Base-by-base conservation (phyloP, 2,329 filamentous ascomycete genomes). In the Fusarium pilosicola region DNA sequence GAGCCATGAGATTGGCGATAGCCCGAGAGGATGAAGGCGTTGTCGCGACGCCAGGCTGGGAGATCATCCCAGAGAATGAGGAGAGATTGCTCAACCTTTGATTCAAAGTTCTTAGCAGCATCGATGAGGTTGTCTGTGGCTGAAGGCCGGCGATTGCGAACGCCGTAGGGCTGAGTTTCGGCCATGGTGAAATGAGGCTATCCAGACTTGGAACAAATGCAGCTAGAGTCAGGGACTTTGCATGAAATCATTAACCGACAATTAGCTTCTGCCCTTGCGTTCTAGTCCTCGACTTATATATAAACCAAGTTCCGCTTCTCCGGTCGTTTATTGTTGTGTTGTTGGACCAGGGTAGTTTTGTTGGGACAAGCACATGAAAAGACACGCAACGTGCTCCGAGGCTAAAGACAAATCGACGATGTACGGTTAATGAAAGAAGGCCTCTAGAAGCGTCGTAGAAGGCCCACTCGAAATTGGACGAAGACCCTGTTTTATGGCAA, bases 61-160 rank as follows among this genome's bases (percentile, higher is more conserved):
- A 91, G 85, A 62, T 90, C 88, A 73, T 90, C 86, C 88, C 88
- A 90, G 64, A 85, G 80, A n/a, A 88, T 73, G 39, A 88, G 84
- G 8, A 87, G 79, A 3, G 84, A 80, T 7, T 79, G 70, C 30
- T 84, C 82, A 42, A 86, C 76, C 58, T 81, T 84, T 12, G 79
- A 71, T 68, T 88, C 86, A 62, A 81, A 36, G 41, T 75, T 68
- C 34, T 74, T 78, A 42, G 75, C 68, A 38, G 76, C 54, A 42
- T 26, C 46, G 80, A 79, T 30, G 76, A 62, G 78, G 77, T 63
- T 65, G n/a, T 72, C 74, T 24, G 75, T 80, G 77, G 61, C 79
- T 76, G 74, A 80, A 34, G 65, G 71, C 38, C 73, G 80, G 57
- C 79, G 80, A 34, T 75, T 78, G 60, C 76, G 80, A 54, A 78